Percentiles rank a stretch among this genome's conserved stretches.
These are phyloP conservation scores for Venturia effusa DNA, from an alignment of 2,329 filamentous ascomycete genomes.

Conservation along the genomic window DNA sequence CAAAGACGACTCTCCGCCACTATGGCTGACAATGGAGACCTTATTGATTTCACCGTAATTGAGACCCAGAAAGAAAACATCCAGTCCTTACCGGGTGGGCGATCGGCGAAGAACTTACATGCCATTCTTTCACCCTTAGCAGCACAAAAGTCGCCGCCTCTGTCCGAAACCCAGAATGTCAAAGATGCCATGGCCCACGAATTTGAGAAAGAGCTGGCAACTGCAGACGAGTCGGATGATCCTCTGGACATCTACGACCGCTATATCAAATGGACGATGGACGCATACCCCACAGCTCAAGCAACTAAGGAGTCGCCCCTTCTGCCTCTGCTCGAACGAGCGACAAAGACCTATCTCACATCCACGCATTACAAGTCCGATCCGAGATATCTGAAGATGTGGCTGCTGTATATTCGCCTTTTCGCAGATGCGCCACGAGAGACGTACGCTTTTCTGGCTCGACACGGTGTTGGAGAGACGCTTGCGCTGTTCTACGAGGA, in stretches of 20 bases:
- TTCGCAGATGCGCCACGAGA: slow-evolving; percentile 92
- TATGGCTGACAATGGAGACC: slow-evolving; percentile 34
- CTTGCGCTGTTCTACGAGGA: slow-evolving; percentile 95
- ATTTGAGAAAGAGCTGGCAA: slow-evolving; percentile 73
- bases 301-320: slow-evolving; percentile 87
- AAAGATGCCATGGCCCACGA: slow-evolving; percentile 72
- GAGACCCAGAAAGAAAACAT: slow-evolving; percentile 98
- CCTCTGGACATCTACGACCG: slow-evolving; percentile 92
- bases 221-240: slow-evolving; percentile 79
- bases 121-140: slow-evolving; percentile 64
- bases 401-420: slow-evolving; percentile 86
- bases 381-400: slow-evolving; percentile 82
- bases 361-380: slow-evolving; percentile 89
- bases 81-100: slow-evolving; percentile 75
- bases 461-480: slow-evolving; percentile 75
- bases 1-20: not conserved
- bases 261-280: slow-evolving; percentile 93
- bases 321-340: slow-evolving; percentile 77
- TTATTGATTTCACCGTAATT: slow-evolving; percentile 73
- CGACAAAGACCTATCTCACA: slow-evolving; percentile 81
- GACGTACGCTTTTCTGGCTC: slow-evolving; percentile 80
- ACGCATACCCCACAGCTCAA: slow-evolving; percentile 89
- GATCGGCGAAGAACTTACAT: slow-evolving; percentile 82
- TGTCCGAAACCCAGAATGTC: slow-evolving; percentile 62
- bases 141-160: slow-evolving; percentile 36